phyloP scores from a whole-genome alignment of 129 eudicot species.

The Pseudognaphalium luteoalbum region DNA sequence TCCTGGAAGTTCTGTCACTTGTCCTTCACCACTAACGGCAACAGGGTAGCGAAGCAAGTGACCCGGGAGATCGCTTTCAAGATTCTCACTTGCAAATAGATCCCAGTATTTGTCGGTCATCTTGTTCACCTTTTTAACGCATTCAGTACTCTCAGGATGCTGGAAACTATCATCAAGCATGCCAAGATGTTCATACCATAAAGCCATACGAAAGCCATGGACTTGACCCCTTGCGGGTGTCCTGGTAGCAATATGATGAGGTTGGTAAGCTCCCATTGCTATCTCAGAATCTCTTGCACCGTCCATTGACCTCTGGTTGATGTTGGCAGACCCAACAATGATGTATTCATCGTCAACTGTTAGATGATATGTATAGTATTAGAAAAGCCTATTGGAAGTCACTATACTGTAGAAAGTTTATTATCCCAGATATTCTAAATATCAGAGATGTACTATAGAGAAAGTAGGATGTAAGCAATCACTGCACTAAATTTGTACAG shows the following conservation, averaged over 20 bases:
- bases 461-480: background rate
- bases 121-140: conserved; percentile 56
- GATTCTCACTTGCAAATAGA: conserved; percentile 51
- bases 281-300: conserved; percentile 83
- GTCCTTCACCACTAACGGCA: conserved; percentile 51
- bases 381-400: background rate
- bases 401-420: no score
- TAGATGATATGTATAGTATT: background rate
- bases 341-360: conserved; percentile 86
- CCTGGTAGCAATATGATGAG: conserved; percentile 50
- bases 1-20: conserved; percentile 61
- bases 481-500: background rate
- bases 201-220: conserved; percentile 79
- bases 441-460: background rate
- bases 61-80: conserved; percentile 72
- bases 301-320: conserved; percentile 89
- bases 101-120: conserved; percentile 75
- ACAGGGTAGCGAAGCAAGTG: conserved; percentile 80
- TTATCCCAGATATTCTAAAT: no score
- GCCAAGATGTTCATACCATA: conserved; percentile 90
- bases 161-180: conserved; percentile 67
- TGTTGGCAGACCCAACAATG: conserved; percentile 82
- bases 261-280: conserved; percentile 88
- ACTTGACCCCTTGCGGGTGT: conserved; percentile 70
- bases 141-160: conserved; percentile 56